These are phyloP conservation scores for Curvularia sp. DNA, from an alignment of 2,329 filamentous ascomycete genomes.

Conservation along the genomic window DNA sequence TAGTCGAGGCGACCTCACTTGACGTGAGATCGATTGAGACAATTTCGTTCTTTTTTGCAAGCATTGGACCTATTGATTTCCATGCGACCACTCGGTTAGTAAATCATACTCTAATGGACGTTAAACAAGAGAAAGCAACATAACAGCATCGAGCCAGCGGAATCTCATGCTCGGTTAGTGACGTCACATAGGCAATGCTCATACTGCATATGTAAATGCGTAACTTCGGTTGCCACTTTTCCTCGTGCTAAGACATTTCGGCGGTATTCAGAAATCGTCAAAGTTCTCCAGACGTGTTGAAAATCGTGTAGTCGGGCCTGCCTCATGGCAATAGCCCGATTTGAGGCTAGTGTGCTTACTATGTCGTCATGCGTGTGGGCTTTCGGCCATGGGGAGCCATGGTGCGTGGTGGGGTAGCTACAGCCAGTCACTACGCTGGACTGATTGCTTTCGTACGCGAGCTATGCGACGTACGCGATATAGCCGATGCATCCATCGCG, in stretches of 20 bases:
- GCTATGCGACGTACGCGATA: not conserved
- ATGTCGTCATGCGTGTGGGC: not conserved
- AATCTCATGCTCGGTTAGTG: not conserved
- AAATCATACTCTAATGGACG: not conserved
- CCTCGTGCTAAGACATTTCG: not conserved
- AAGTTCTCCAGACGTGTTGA: not conserved
- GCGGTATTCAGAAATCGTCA: not conserved
- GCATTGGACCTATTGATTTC: too few relatives aligned
- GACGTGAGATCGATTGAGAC: too few relatives aligned
- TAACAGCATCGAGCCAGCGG: not conserved
- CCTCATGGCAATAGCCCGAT: not conserved
- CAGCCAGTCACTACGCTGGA: not conserved
- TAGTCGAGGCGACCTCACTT: too few relatives aligned
- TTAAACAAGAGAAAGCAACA: not conserved
- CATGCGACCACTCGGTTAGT: not conserved
- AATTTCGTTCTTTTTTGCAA: too few relatives aligned
- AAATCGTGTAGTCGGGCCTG: not conserved
- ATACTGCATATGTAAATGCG: not conserved
- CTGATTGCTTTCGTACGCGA: not conserved
- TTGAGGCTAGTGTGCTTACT: not conserved
- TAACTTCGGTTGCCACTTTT: not conserved
- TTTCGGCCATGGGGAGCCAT: not conserved
- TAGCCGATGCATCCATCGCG: not conserved
- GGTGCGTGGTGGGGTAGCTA: not conserved
- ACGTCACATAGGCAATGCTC: not conserved